Evolutionary conservation across 208 protist species (phyloP), one percentile per base, ranked within the genome.

Genomic region (Trichomonas vaginalis): DNA sequence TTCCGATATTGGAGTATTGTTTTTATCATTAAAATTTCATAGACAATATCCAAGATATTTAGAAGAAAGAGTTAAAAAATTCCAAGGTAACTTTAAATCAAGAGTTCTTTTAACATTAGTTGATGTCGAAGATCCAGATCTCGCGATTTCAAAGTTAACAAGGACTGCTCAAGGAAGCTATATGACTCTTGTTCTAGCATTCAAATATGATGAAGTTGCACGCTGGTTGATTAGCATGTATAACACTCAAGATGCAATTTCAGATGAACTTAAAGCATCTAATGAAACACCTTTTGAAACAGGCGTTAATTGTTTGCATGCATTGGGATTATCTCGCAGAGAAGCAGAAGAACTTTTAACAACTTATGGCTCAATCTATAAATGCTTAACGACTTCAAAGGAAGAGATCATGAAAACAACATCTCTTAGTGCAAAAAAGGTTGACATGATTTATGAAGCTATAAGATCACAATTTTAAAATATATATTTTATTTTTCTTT

Each of bases 11-110:
- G 47, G 49, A 45, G n/a, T 79, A 32, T 49, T 95, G 47, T 95
- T 61, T 42, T 27, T 95, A 27, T 35, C 49, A 32, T 17, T 95
- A n/a, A 95, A 79, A 95, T 95, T 79, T 95, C 92, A 95, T 80
- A 3, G 51, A 35, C 37, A n/a, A 79, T 8, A 95, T 95, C 92
- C 92, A 51, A 45, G 82, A 17, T 95, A 95, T 80, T 9, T 95
- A 0, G 37, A 45, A 27, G 49, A 79, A 82, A 70, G 49, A 70
- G 61, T 95, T 14, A 49, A 45, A 48, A 40, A 95, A 46, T 79
- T 95, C 1, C 12, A 45, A 82, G 92, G 92, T n/a, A 15, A 46
- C 14, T 95, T 42, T 42, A 21, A 49, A 45, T 42, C 49, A 12
- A 61, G 92, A 95, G 61, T 95, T 4, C 49, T 95, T 32, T 35